Evolutionary conservation across 2,329 filamentous ascomycete species (phyloP), one percentile per base, ranked within the genome.

Genomic region (Microsporum ferrugineum): DNA sequence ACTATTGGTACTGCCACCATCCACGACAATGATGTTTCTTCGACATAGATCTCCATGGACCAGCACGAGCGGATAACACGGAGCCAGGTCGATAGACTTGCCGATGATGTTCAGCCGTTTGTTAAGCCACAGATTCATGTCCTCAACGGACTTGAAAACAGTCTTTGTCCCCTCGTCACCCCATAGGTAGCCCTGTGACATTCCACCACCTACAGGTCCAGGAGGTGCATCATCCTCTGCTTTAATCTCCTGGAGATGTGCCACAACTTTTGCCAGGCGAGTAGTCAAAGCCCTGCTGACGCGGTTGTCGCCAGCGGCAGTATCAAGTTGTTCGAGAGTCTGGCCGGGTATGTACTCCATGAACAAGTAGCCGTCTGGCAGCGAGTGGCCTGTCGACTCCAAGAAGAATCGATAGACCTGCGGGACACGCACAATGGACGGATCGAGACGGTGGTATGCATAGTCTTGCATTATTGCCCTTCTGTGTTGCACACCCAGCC

Each of bases 81-180:
- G 58, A 59, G 33, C 56, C 34, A 66, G 3, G 56, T 66, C 63
- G 39, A 66, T 63, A 14, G 61, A 64, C 31, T 65, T 60, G 49
- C 64, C 62, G 27, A 65, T 62, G 43, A 56, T 39, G 14, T 60
- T 47, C 17, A 66, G 45, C 41, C 65, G 61, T 61, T 61, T 64
- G 38, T 66, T 64, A 34, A 66, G 61, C 17, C 58, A 66, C 8
- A 4, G 14, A 57, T 64, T 65, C 60, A 66, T 10, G 45, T 66
- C 51, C 3, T 60, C 53, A 53, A 66, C 51, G 27, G 63, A 66
- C 31, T 27, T 17, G 33, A 64, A 65, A 4, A 14, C 31, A 17
- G 51, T 57, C 2, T 63, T 58, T 27, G 47, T 62, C 2, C 63
- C 65, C 45, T 61, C 51, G 51, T 63, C 63, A 31, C 65, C 65